Percentiles rank a stretch among this genome's conserved stretches.
Conservation (phyloP, 495 filamentous ascomycete genomes). For the Podospora comata region DNA sequence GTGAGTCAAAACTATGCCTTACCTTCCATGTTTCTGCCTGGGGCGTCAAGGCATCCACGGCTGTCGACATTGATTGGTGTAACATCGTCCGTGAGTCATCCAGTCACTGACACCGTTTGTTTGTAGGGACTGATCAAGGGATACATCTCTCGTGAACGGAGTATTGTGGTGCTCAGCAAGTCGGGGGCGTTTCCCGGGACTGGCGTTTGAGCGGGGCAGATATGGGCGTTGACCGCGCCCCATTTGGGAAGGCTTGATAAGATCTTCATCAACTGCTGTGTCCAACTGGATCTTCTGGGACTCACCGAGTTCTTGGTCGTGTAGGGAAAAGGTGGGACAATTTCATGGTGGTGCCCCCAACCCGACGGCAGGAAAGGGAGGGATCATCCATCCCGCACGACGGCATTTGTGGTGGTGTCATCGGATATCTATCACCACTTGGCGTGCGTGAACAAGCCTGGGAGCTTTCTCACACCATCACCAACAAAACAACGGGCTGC, state of each 20-base stretch:
- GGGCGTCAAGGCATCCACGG: slow-evolving; percentile 17
- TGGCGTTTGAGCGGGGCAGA: slow-evolving; percentile 59
- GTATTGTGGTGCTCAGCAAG: slow-evolving; percentile 87
- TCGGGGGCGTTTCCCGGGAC: slow-evolving; percentile 93
- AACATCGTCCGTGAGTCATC: slow-evolving; percentile 26
- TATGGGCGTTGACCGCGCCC: neutral
- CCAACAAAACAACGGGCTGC: neutral
- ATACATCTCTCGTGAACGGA: slow-evolving; percentile 87
- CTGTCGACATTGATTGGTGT: slow-evolving; percentile 16
- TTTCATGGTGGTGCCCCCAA: neutral
- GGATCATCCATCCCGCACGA: neutral
- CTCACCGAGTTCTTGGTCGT: neutral
- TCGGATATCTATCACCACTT: neutral
- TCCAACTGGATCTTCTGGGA: neutral
- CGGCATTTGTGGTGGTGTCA: neutral
- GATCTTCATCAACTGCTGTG: neutral
- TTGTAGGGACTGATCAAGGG: slow-evolving; percentile 88
- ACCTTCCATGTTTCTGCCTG: slow-evolving; percentile 11
- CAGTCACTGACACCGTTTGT: slow-evolving; percentile 17
- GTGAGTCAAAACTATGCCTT: slow-evolving; percentile 46
- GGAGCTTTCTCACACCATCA: neutral
- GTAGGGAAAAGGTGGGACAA: neutral
- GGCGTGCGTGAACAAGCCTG: neutral
- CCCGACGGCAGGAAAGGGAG: neutral
- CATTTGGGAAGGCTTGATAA: neutral